phyloP scores from a whole-genome alignment of 1,284 basidiomycete genomes.

The Cryptococcus deneoformans region DNA sequence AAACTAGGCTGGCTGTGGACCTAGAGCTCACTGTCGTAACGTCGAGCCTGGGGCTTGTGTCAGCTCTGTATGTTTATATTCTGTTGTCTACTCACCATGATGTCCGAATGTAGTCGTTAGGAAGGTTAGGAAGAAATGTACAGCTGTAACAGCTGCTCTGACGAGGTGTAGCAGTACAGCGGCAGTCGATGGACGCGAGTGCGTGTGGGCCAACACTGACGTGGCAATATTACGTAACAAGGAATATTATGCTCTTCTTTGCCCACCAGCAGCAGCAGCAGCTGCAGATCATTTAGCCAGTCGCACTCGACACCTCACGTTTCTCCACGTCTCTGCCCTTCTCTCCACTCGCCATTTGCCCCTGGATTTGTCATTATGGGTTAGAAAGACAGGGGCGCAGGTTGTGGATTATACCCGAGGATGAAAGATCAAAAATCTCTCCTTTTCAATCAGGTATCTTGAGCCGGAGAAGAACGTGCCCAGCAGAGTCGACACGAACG shows the following conservation, averaged over 20 bases:
- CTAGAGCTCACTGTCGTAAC: constrained; percentile 70
- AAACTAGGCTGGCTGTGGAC: not conserved
- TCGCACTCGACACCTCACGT: too few relatives aligned
- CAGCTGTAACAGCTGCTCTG: not conserved
- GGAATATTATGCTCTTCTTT: not conserved
- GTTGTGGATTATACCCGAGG: too few relatives aligned
- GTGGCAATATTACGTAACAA: not conserved
- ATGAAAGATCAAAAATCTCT: too few relatives aligned
- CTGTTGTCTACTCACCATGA: constrained; percentile 2
- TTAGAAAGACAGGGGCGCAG: too few relatives aligned
- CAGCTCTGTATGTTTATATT: not conserved
- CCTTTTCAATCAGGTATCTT: too few relatives aligned
- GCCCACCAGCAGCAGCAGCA: too few relatives aligned
- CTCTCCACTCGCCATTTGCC: too few relatives aligned
- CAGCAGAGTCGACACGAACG: too few relatives aligned
- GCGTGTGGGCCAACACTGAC: constrained; percentile 2
- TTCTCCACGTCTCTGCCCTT: too few relatives aligned
- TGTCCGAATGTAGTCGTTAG: not conserved
- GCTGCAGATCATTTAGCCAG: too few relatives aligned
- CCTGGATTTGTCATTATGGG: too few relatives aligned
- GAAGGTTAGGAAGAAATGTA: not conserved
- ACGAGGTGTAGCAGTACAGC: not conserved
- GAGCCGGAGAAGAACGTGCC: too few relatives aligned
- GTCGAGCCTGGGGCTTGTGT: constrained; percentile 61
- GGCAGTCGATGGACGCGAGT: constrained; percentile 8